Evolutionary conservation across 1,139 yeast species (phyloP), one percentile per base, ranked within the genome.

Genomic region (Suhomyces guaymorum): DNA sequence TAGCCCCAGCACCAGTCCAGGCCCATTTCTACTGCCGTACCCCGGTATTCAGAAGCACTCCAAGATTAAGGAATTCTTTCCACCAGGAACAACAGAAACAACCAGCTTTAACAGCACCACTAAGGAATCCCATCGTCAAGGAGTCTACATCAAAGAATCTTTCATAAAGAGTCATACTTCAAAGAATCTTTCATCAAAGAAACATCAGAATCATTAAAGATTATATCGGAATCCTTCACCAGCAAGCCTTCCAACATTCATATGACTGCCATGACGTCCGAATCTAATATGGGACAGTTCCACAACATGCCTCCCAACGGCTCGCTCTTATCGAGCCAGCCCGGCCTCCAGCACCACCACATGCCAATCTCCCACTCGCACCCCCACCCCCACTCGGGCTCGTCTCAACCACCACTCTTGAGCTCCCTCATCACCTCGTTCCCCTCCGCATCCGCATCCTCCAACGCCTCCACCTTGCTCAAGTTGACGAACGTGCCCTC

Each of bases 401-500:
- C 35, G 4, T 28, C 28, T 7, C 44, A 34, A 15, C 45, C 41
- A 7, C 35, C 41, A 5, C 36, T 38, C 8, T 35, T 41, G 32
- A 38, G 41, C 34, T 24, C 35, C 15, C 39, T 33, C 8, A 16
- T 35, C 15, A 35, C 42, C n/a, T 32, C 42, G 14, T 38, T 35
- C 15, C 37, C 42, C 5, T 20, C 40, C 12, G 27, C 37, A 19
- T 27, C 41, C 4, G 28, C 43, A n/a, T 35, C 44, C 5, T 35
- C 47, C 11, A 29, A 30, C 24, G 34, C 36, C 13, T 30, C 47
- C 22, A 32, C 37, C 15, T 46, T 54, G n/a, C 52, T 75, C 31
- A 71, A 65, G 38, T 57, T 82, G 26, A 68, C 67, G 41, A 82
- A 83, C 51, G 59, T 88, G 15, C 97, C 97, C 2, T 55, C 68